These are phyloP conservation scores for Apophysomyces sp. DNA, from an alignment of 371 early-diverging fungal genomes.

Conservation along the genomic window DNA sequence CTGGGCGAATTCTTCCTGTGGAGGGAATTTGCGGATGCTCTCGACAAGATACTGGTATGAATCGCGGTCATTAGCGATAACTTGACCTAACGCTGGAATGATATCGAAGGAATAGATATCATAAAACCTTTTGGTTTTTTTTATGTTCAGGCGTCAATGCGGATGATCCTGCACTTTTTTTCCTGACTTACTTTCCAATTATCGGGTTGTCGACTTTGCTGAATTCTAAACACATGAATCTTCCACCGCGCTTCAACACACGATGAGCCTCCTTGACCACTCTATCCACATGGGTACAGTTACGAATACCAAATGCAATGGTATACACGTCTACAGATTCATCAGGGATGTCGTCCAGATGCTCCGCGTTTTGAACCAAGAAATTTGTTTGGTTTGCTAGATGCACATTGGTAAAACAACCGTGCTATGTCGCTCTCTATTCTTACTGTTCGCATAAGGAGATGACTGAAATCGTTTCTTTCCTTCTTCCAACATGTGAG, in stretches of 20 bases:
- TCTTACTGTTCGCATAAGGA: conserved; percentile 61
- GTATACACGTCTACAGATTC: conserved; percentile 90
- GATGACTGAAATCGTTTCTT: conserved; percentile 68
- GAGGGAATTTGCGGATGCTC: conserved; percentile 92
- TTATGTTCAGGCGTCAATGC: too few relatives aligned
- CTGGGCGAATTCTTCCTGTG: conserved; percentile 86
- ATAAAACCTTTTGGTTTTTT: conserved; percentile 59
- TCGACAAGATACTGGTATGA: conserved; percentile 99
- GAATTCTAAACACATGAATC: conserved; percentile 95
- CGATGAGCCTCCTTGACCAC: conserved; percentile 91
- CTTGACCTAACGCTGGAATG: conserved; percentile 88
- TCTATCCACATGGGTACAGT: conserved; percentile 91
- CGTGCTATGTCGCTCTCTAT: neutral
- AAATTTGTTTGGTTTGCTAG: conserved; percentile 64
- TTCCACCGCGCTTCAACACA: conserved; percentile 93
- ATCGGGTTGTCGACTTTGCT: conserved; percentile 89
- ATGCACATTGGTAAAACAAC: neutral
- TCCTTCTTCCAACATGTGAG: conserved; percentile 93
- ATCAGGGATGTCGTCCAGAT: conserved; percentile 71
- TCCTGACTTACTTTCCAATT: conserved; percentile 60
- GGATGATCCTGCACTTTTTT: neutral
- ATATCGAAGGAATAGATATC: conserved; percentile 94
- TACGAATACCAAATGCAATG: conserved; percentile 96
- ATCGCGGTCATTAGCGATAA: conserved; percentile 88
- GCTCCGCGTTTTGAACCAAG: conserved; percentile 90